A percentile compares a stretch with the other conserved stretches of the same genome.
Evolutionary conservation across 2,329 filamentous ascomycete species (phyloP).

Genomic region (Claviceps humidiphila): DNA sequence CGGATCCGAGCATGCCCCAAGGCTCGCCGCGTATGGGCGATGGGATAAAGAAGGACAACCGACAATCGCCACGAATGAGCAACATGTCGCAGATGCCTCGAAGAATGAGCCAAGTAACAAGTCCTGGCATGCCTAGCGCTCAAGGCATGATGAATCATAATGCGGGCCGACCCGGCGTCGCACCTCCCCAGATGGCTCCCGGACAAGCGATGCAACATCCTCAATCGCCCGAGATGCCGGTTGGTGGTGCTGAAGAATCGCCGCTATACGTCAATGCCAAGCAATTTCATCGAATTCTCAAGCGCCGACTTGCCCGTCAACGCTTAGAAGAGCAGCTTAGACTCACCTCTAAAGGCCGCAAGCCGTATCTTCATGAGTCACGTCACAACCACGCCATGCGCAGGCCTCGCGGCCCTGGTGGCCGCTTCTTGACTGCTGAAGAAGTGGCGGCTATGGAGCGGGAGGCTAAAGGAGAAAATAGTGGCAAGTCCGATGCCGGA

Average conservation of each 20-base stretch:
- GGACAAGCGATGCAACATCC: slow-evolving; percentile 54
- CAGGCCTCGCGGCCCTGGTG: slow-evolving; percentile 80
- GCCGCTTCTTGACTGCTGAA: slow-evolving; percentile 89
- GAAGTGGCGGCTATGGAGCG: slow-evolving; percentile 85
- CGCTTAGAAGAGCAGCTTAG: slow-evolving; percentile 85
- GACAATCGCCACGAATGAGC: slow-evolving; percentile 65
- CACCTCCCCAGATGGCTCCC: slow-evolving; percentile 46
- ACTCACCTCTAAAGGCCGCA: slow-evolving; percentile 85
- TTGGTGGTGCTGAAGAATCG: slow-evolving; percentile 68
- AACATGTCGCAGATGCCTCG: slow-evolving; percentile 48
- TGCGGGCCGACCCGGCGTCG: slow-evolving; percentile 34
- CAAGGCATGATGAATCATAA: slow-evolving; percentile 65
- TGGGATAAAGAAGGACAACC: slow-evolving; percentile 58
- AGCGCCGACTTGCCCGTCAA: slow-evolving; percentile 83
- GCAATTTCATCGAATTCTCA: slow-evolving; percentile 94
- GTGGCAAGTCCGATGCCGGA: slow-evolving; percentile 17
- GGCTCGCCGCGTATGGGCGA: slow-evolving; percentile 68
- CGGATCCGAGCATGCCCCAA: slow-evolving; percentile 54
- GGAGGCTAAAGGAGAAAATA: slow-evolving; percentile 30
- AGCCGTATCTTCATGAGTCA: slow-evolving; percentile 94
- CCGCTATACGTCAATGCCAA: slow-evolving; percentile 97
- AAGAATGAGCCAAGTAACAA: slow-evolving; percentile 65
- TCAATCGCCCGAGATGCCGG: slow-evolving; percentile 68
- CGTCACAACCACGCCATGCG: slow-evolving; percentile 98
- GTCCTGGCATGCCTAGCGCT: slow-evolving; percentile 59